Percentiles rank a stretch among this genome's conserved stretches.
These are phyloP conservation scores for Lichtheimia hyalospora DNA, from an alignment of 371 early-diverging fungal species.

Conservation along the genomic window DNA sequence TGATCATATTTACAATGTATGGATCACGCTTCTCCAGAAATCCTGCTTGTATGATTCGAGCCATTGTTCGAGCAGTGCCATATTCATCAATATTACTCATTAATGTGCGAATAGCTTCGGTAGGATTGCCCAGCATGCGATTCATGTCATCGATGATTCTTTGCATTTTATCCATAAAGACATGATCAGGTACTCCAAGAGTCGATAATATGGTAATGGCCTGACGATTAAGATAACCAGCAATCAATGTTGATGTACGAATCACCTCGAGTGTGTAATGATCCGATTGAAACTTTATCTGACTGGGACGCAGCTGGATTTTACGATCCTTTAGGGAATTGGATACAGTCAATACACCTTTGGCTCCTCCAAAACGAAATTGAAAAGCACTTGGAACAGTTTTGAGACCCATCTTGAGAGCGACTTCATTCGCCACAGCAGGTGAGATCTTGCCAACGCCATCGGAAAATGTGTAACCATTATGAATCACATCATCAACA, in stretches of 20 bases:
- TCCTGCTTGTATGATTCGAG: constrained; percentile 57
- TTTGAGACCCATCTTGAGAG: constrained; percentile 47
- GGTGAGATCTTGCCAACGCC: constrained; percentile 79
- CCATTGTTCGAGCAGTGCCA: constrained; percentile 53
- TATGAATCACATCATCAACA: constrained; percentile 59
- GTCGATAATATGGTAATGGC: constrained; percentile 67
- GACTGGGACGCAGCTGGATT: constrained; percentile 64
- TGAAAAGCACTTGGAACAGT: constrained; percentile 74
- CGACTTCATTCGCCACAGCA: constrained; percentile 54
- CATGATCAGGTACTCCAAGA: constrained; percentile 61
- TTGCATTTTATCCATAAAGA: constrained; percentile 53
- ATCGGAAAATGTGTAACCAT: constrained; percentile 74
- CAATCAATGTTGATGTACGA: constrained; percentile 51
- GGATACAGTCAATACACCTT: constrained; percentile 67
- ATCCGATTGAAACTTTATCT: constrained; percentile 67
- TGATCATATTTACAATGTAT: constrained; percentile 55
- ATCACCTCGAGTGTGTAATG: constrained; percentile 68
- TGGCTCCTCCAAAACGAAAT: constrained; percentile 79
- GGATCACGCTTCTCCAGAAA: constrained; percentile 60
- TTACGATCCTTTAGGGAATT: constrained; percentile 22
- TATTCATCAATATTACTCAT: constrained; percentile 55
- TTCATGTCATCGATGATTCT: constrained; percentile 47
- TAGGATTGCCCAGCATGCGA: constrained; percentile 39
- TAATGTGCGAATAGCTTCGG: constrained; percentile 50
- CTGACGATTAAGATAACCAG: constrained; percentile 75